Conservation (phyloP, 495 filamentous ascomycete genomes). For the Tuber borchii region DNA sequence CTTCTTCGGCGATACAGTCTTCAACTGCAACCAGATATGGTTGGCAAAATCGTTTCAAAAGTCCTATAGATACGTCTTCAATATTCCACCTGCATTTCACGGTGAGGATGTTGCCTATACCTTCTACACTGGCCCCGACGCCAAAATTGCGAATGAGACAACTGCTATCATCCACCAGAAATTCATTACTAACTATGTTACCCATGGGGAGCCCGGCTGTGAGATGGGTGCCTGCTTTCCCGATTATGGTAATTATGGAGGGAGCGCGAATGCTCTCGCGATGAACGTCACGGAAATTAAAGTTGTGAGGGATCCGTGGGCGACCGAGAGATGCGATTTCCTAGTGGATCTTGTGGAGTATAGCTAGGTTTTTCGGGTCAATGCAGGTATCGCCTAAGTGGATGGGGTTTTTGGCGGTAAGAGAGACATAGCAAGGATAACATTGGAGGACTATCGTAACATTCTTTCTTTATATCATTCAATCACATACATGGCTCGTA, state of each 20-base stretch:
- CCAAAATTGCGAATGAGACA: conserved; percentile 23
- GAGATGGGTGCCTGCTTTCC: conserved; percentile 18
- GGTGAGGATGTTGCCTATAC: conserved; percentile 52
- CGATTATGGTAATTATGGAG: conserved; percentile 8
- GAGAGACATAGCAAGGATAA: not conserved
- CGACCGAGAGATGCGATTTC: conserved; percentile 26
- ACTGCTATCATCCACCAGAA: conserved; percentile 40
- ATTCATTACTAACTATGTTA: conserved; percentile 27
- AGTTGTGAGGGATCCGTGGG: conserved; percentile 25
- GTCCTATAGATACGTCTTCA: conserved; percentile 57
- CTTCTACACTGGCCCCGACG: conserved; percentile 50
- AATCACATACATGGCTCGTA: not conserved
- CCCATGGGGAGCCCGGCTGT: conserved; percentile 27
- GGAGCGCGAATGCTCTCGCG: conserved; percentile 11
- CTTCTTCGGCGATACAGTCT: conserved; percentile 37
- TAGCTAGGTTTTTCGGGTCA: not conserved
- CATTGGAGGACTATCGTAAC: not conserved
- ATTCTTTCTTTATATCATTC: not conserved
- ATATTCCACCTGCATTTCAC: conserved; percentile 54
- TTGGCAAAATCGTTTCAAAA: conserved; percentile 49
- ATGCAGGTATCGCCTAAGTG: not conserved
- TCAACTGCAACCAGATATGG: conserved; percentile 51
- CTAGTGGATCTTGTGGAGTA: conserved; percentile 9
- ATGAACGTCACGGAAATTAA: conserved; percentile 25
- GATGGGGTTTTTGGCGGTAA: not conserved